Conservation (phyloP, 129 eudicot species). For the Tanacetum coccineum region DNA sequence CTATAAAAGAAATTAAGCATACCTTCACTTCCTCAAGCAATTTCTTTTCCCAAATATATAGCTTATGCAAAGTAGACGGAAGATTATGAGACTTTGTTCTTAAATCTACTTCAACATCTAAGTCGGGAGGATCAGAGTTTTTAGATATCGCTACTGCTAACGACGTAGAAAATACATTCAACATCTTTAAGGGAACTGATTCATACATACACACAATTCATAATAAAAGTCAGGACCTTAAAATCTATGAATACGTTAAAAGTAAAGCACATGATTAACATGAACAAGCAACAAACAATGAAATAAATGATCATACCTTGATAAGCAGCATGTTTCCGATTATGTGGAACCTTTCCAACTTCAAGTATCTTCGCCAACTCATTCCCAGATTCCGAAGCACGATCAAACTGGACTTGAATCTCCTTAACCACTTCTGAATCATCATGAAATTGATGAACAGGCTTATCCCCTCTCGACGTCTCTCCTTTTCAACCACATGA, state of each 20-base stretch:
- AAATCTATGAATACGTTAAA: neutral
- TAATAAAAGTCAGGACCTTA: constrained; percentile 11
- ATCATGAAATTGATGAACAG: constrained; percentile 42
- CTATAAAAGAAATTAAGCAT: constrained; percentile 2
- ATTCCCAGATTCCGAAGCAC: constrained; percentile 75
- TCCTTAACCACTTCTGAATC: constrained; percentile 81
- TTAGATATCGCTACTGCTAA: constrained; percentile 37
- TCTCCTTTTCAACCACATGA: constrained; percentile 70
- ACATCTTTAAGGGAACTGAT: constrained; percentile 83
- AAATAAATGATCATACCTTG: constrained; percentile 43
- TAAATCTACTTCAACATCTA: constrained; percentile 46
- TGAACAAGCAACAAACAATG: constrained; percentile 7
- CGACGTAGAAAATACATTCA: constrained; percentile 57
- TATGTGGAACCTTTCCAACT: constrained; percentile 75
- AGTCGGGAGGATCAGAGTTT: constrained; percentile 22
- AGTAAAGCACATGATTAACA: neutral
- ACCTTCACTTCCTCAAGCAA: constrained; percentile 90
- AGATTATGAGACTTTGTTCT: constrained; percentile 53
- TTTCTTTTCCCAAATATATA: constrained; percentile 93
- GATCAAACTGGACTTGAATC: constrained; percentile 80
- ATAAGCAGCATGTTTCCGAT: constrained; percentile 68
- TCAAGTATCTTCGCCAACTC: constrained; percentile 83
- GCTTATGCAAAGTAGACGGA: constrained; percentile 82
- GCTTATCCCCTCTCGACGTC: constrained; percentile 32
- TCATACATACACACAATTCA: neutral